phyloP scores from a whole-genome alignment of 164 flowering plant genomes.

The Echeveria elegans region DNA sequence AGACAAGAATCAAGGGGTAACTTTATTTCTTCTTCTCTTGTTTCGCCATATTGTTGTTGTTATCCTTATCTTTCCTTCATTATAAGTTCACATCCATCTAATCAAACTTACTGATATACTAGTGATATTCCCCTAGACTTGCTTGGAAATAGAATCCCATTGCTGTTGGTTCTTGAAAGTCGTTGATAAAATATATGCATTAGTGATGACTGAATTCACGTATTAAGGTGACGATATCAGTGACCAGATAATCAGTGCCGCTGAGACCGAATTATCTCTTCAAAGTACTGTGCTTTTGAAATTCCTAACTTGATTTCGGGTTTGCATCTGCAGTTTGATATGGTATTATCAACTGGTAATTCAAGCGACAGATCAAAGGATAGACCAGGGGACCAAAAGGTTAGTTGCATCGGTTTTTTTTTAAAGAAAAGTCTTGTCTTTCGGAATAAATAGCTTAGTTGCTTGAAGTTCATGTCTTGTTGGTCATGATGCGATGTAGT shows the following conservation, averaged over 20 bases:
- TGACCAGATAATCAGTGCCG: too few species aligned
- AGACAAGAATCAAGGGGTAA: slow-evolving; percentile 37
- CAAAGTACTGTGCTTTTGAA: too few species aligned
- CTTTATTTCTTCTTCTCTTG: too few species aligned
- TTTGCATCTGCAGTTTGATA: slow-evolving; percentile 47
- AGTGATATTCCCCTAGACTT: too few species aligned
- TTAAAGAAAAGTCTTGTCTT: neutral
- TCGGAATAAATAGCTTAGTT: neutral
- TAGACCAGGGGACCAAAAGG: slow-evolving; percentile 79
- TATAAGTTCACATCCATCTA: neutral
- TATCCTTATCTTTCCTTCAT: slow-evolving; percentile 4
- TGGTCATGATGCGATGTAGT: neutral
- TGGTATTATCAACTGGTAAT: slow-evolving; percentile 43
- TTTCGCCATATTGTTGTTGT: too few species aligned
- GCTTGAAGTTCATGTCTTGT: neutral
- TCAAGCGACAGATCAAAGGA: slow-evolving; percentile 85
- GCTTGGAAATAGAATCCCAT: neutral
- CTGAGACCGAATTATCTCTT: too few species aligned
- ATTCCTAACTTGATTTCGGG: neutral
- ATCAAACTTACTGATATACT: neutral
- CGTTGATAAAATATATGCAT: too few species aligned
- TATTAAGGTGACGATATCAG: too few species aligned
- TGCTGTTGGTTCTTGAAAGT: too few species aligned
- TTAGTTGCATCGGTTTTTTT: slow-evolving; percentile 12
- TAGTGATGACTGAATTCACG: too few species aligned